Evolutionary conservation across 768 basidiomycete genomes (phyloP).

Genomic region (Mycena leptocephala): DNA sequence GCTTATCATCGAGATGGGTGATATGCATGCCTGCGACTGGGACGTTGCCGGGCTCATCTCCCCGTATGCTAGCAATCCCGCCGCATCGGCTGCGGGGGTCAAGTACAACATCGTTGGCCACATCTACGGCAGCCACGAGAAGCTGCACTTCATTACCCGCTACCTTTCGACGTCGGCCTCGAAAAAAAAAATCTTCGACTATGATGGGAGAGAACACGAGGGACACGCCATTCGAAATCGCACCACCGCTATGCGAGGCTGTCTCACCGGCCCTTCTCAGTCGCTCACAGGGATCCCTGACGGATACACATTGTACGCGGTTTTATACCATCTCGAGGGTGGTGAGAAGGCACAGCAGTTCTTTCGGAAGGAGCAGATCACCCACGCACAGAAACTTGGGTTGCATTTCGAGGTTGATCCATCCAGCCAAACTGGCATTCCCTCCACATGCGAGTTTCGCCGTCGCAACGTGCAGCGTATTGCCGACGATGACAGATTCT

Average conservation of each 20-base stretch:
- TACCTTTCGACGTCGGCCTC: background rate
- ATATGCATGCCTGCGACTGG: no score
- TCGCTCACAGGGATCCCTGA: background rate
- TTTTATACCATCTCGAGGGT: conserved; percentile 15
- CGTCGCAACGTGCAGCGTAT: background rate
- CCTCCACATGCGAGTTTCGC: background rate
- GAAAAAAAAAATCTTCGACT: conserved; percentile 17
- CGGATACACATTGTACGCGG: background rate
- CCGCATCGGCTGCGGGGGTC: background rate
- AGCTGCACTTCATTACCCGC: conserved; percentile 5
- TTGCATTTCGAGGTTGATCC: background rate
- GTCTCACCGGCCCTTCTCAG: background rate
- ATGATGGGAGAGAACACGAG: conserved; percentile 10
- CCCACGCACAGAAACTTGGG: background rate
- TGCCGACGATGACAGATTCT: background rate
- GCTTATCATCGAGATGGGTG: background rate
- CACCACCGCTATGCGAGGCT: background rate
- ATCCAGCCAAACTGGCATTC: background rate
- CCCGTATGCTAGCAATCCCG: conserved; percentile 5
- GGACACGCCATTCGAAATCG: conserved; percentile 6
- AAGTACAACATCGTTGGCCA: conserved; percentile 20
- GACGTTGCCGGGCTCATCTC: background rate
- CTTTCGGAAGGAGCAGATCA: conserved; percentile 3
- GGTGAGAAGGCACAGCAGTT: conserved; percentile 9
- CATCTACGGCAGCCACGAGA: background rate